These are phyloP conservation scores for Lolium multiflorum DNA, from an alignment of 176 grass and related monocot genomes.

Conservation along the genomic window DNA sequence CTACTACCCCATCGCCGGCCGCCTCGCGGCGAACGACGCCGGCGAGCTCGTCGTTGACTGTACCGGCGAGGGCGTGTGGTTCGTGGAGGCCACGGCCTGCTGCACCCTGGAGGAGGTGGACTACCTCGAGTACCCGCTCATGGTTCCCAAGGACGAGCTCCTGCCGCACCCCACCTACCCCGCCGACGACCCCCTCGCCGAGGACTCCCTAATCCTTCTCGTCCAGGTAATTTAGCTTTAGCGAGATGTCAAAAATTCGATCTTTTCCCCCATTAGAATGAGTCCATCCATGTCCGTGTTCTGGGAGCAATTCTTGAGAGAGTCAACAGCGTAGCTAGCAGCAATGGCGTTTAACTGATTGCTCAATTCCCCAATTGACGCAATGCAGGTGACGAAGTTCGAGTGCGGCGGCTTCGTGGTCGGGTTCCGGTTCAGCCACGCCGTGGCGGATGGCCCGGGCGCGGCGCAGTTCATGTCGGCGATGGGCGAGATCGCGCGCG, in stretches of 20 bases:
- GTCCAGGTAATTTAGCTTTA: constrained; percentile 64
- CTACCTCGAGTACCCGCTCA: constrained; percentile 83
- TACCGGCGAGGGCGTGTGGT: constrained; percentile 87
- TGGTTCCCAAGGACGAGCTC: constrained; percentile 80
- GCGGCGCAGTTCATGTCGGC: constrained; percentile 88
- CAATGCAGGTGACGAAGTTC: constrained; percentile 87
- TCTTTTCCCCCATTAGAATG: background rate
- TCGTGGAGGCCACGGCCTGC: constrained; percentile 62
- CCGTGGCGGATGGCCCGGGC: constrained; percentile 67
- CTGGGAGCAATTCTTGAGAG: background rate
- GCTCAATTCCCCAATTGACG: constrained; percentile 43
- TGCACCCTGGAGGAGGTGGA: constrained; percentile 80
- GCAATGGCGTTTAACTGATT: constrained; percentile 16
- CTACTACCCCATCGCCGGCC: constrained; percentile 87
- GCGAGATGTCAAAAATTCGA: background rate
- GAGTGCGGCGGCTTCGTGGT: constrained; percentile 88
- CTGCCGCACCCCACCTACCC: constrained; percentile 66
- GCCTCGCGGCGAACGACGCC: constrained; percentile 43
- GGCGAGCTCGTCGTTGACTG: constrained; percentile 72
- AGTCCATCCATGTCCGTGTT: background rate
- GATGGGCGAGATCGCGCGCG: constrained; percentile 64
- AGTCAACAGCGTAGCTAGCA: constrained; percentile 18
- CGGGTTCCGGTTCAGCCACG: constrained; percentile 82
- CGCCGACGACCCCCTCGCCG: constrained; percentile 23
- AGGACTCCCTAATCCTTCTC: constrained; percentile 76